Evolutionary conservation across 768 basidiomycete genomes (phyloP).

Genomic region (Tylopilus sp.): DNA sequence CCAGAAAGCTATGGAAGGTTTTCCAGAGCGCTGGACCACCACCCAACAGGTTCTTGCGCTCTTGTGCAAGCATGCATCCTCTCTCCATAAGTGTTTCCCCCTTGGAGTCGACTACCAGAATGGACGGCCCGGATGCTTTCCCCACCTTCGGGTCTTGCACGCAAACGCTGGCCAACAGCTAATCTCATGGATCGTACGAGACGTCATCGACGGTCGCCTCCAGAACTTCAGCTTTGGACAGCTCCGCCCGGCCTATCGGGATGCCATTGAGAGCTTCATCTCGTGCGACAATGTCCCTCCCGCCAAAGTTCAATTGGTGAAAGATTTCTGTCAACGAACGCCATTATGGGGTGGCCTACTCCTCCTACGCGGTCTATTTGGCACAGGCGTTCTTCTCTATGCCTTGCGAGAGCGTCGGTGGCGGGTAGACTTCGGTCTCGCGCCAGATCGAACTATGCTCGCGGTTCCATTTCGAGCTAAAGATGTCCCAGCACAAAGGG

Average conservation of each 20-base stretch:
- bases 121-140: slow-evolving; percentile 16
- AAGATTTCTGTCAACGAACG: neutral
- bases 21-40: neutral
- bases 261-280: slow-evolving; percentile 22
- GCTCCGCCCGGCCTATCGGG: neutral
- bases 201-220: slow-evolving; percentile 14
- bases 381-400: slow-evolving; percentile 38
- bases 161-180: slow-evolving; percentile 10
- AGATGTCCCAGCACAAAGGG: slow-evolving; percentile 42
- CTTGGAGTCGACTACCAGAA: slow-evolving; percentile 16
- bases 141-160: slow-evolving; percentile 22
- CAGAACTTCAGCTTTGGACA: slow-evolving; percentile 15
- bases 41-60: neutral
- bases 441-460: slow-evolving; percentile 38
- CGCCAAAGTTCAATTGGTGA: neutral
- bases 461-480: slow-evolving; percentile 54
- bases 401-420: slow-evolving; percentile 40
- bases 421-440: slow-evolving; percentile 52
- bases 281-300: slow-evolving; percentile 6
- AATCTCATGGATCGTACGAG: slow-evolving; percentile 10
- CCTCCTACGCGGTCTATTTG: slow-evolving; percentile 36
- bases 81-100: slow-evolving; percentile 3
- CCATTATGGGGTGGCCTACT: slow-evolving; percentile 23
- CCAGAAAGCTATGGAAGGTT: slow-evolving; percentile 8
- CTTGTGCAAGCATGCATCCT: slow-evolving; percentile 16